Percentiles rank a stretch among this genome's conserved stretches.
Conservation (phyloP, 495 filamentous ascomycete genomes). For the Penicillium paxilli region DNA sequence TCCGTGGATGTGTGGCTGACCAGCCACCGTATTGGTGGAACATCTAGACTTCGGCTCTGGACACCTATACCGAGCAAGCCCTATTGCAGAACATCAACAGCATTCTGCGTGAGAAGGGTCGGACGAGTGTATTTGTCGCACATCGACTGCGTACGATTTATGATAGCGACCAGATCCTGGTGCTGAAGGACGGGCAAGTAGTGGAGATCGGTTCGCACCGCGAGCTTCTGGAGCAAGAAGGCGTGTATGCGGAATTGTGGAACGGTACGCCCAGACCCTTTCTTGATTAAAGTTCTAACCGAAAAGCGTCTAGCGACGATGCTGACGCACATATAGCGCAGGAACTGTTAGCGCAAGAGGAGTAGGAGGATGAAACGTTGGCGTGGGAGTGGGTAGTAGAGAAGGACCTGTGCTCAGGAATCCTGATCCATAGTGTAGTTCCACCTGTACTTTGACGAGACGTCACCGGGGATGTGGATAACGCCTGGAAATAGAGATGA, state of each 20-base stretch:
- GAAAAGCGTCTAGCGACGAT: background rate
- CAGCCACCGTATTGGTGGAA: conserved; percentile 7
- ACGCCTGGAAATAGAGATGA: background rate
- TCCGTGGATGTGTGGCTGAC: background rate
- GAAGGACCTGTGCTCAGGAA: no score
- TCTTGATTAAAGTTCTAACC: background rate
- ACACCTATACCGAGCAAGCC: conserved; percentile 93
- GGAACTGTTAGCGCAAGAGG: conserved; percentile 42
- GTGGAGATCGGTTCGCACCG: conserved; percentile 85
- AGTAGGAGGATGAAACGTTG: conserved; percentile 13
- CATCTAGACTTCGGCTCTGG: conserved; percentile 77
- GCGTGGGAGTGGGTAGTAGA: background rate
- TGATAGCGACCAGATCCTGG: conserved; percentile 92
- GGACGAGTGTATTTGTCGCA: conserved; percentile 93
- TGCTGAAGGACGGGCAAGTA: conserved; percentile 78
- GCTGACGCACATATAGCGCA: conserved; percentile 34
- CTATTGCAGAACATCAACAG: conserved; percentile 92
- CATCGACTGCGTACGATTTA: conserved; percentile 91
- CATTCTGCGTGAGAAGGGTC: conserved; percentile 82
- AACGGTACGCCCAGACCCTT: conserved; percentile 55
- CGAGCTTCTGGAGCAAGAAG: conserved; percentile 73
- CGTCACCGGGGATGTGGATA: background rate
- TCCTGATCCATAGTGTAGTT: no score
- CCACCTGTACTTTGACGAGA: no score
- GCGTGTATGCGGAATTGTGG: conserved; percentile 90